Evolutionary conservation across 1,284 basidiomycete genomes (phyloP).

Genomic region (Polyporus tsugae): DNA sequence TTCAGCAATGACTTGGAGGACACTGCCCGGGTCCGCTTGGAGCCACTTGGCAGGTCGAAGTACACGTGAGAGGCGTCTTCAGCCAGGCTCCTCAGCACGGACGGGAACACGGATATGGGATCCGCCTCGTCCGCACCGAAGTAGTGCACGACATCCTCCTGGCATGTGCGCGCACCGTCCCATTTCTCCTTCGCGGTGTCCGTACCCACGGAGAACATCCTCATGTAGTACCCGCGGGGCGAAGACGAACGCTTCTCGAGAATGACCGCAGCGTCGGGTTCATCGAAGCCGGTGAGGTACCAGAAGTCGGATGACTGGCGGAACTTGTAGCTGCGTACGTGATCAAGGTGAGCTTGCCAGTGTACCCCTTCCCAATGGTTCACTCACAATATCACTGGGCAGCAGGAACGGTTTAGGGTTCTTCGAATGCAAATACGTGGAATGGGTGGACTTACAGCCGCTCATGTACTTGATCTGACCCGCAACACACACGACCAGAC

Average conservation of each 20-base stretch:
- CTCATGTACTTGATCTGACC: constrained; percentile 90
- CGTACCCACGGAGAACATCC: constrained; percentile 85
- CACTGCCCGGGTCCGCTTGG: constrained; percentile 24
- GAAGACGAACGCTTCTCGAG: constrained; percentile 78
- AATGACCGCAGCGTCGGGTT: constrained; percentile 90
- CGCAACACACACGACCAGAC: constrained; percentile 83
- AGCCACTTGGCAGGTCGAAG: constrained; percentile 44
- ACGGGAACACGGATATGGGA: constrained; percentile 61
- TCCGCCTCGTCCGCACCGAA: constrained; percentile 83
- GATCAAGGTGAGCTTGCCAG: background rate
- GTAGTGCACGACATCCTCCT: constrained; percentile 61
- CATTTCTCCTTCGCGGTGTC: constrained; percentile 87
- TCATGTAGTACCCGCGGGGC: constrained; percentile 86
- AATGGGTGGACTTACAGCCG: constrained; percentile 65
- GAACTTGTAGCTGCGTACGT: constrained; percentile 83
- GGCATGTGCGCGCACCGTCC: constrained; percentile 80
- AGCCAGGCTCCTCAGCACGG: constrained; percentile 57
- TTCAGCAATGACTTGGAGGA: constrained; percentile 50
- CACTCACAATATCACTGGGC: constrained; percentile 59
- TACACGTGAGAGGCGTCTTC: constrained; percentile 51
- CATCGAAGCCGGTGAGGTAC: constrained; percentile 96
- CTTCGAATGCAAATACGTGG: background rate
- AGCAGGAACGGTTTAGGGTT: constrained; percentile 6
- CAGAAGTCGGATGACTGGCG: constrained; percentile 93
- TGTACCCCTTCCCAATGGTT: background rate